Evolutionary conservation across 495 filamentous ascomycete species (phyloP).

Genomic region (Penicillium argentinense): DNA sequence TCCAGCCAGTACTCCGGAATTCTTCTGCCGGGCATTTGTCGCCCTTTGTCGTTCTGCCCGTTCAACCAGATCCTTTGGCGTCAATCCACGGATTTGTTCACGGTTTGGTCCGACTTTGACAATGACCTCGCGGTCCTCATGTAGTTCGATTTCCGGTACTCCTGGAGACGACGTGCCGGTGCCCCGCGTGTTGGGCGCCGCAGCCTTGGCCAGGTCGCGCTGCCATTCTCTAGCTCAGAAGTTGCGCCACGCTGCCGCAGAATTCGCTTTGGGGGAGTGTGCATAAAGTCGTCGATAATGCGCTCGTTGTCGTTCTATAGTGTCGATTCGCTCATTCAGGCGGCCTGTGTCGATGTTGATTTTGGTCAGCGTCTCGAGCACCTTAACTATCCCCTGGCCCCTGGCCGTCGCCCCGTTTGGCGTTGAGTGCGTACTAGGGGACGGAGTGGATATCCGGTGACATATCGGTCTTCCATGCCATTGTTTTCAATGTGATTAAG

Average conservation of each 20-base stretch:
- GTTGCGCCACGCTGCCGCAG: constrained; percentile 13
- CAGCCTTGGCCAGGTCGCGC: constrained; percentile 8
- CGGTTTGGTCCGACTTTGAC: constrained; percentile 7
- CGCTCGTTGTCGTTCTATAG: constrained; percentile 13
- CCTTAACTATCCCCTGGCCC: constrained; percentile 19
- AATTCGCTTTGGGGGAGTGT: constrained; percentile 3
- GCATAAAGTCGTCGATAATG: constrained; percentile 12
- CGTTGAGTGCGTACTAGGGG: constrained; percentile 19
- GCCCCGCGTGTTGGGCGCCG: constrained; percentile 1
- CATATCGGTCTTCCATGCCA: constrained; percentile 12
- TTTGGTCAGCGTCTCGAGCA: constrained; percentile 17
- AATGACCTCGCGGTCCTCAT: constrained; percentile 6
- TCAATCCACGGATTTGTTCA: not conserved
- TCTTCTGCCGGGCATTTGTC: not conserved
- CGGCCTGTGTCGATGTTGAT: constrained; percentile 14
- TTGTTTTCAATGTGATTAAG: constrained; percentile 15
- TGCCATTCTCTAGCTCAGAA: constrained; percentile 10
- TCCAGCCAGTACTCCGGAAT: constrained; percentile 5
- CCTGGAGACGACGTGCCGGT: constrained; percentile 7
- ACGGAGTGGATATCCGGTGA: constrained; percentile 16
- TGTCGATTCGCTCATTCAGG: constrained; percentile 17
- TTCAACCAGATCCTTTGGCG: constrained; percentile 2
- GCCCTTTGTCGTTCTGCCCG: not conserved
- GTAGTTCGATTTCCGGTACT: constrained; percentile 1
- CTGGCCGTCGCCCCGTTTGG: constrained; percentile 18